Conservation (phyloP, 176 grass and related monocot species). For the Carex parvula region DNA sequence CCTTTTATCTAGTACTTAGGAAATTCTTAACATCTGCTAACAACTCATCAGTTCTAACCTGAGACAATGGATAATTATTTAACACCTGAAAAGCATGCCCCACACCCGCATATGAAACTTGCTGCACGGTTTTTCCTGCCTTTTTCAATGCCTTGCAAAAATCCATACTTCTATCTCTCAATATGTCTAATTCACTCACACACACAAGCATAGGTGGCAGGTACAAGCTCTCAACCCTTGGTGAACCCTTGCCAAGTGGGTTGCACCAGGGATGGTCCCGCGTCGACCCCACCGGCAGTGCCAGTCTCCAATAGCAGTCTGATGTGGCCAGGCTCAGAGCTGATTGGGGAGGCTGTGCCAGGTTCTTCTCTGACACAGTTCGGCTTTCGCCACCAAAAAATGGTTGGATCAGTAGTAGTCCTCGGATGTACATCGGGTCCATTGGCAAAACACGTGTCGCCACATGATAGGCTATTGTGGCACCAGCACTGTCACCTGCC, state of each 20-base stretch:
- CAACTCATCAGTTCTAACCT: constrained; percentile 78
- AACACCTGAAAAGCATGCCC: constrained; percentile 96
- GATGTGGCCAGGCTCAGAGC: constrained; percentile 63
- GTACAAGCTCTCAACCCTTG: constrained; percentile 32
- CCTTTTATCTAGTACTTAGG: constrained; percentile 44
- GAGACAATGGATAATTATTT: constrained; percentile 75
- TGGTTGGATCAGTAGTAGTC: constrained; percentile 70
- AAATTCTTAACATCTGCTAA: constrained; percentile 71
- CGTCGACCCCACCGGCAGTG: constrained; percentile 42
- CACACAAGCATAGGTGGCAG: constrained; percentile 67
- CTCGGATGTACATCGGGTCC: constrained; percentile 19
- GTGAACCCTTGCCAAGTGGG: constrained; percentile 39
- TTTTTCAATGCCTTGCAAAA: constrained; percentile 67
- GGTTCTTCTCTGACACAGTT: constrained; percentile 54
- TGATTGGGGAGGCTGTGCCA: constrained; percentile 48
- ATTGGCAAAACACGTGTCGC: constrained; percentile 33
- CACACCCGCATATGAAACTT: constrained; percentile 64
- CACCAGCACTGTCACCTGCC: constrained; percentile 83
- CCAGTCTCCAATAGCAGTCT: constrained; percentile 81
- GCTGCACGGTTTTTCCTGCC: constrained; percentile 61
- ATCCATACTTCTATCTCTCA: constrained; percentile 78
- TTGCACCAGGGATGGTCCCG: constrained; percentile 94
- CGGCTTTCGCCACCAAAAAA: constrained; percentile 71
- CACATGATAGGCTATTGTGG: constrained; percentile 73
- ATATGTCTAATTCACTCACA: constrained; percentile 63